Evolutionary conservation across 768 basidiomycete genomes (phyloP).

Genomic region (Kwoniella botswanensis): DNA sequence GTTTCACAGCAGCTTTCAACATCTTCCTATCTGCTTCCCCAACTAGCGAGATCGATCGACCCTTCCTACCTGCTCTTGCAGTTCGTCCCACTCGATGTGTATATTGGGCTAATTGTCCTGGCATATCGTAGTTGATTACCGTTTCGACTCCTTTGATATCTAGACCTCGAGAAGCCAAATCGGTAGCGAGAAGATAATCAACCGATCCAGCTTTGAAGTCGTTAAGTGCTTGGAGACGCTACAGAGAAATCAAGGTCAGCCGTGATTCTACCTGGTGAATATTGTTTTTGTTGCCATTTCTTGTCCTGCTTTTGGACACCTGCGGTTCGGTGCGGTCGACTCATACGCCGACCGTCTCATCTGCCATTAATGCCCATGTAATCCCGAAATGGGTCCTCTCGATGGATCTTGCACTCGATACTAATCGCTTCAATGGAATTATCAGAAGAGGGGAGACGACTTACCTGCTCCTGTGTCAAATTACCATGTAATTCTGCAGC

Average conservation of each 20-base stretch:
- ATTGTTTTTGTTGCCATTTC: too few species aligned
- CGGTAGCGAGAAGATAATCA: constrained; percentile 95
- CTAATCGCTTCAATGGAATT: too few species aligned
- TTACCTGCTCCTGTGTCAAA: constrained; percentile 93
- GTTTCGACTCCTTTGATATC: constrained; percentile 98
- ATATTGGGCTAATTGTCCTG: constrained; percentile 86
- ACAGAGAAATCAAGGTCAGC: background rate
- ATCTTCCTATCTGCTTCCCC: constrained; percentile 96
- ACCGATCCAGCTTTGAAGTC: constrained; percentile 83
- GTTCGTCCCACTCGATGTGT: constrained; percentile 97
- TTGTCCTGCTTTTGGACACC: too few species aligned
- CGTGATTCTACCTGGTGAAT: too few species aligned
- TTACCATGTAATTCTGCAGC: constrained; percentile 94
- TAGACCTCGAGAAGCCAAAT: constrained; percentile 90
- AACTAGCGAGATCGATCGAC: constrained; percentile 91
- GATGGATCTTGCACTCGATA: too few species aligned
- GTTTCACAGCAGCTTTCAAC: constrained; percentile 93
- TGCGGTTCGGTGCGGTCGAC: too few species aligned
- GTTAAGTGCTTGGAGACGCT: constrained; percentile 86
- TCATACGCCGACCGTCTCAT: too few species aligned
- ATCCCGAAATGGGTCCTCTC: too few species aligned
- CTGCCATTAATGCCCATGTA: too few species aligned
- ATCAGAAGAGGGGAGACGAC: too few species aligned
- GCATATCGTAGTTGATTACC: constrained; percentile 99
- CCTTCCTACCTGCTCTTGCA: constrained; percentile 89